Percentiles rank a stretch among this genome's conserved stretches.
Evolutionary conservation across 2,329 filamentous ascomycete genomes (phyloP).

Genomic region (Penicillium sp.): DNA sequence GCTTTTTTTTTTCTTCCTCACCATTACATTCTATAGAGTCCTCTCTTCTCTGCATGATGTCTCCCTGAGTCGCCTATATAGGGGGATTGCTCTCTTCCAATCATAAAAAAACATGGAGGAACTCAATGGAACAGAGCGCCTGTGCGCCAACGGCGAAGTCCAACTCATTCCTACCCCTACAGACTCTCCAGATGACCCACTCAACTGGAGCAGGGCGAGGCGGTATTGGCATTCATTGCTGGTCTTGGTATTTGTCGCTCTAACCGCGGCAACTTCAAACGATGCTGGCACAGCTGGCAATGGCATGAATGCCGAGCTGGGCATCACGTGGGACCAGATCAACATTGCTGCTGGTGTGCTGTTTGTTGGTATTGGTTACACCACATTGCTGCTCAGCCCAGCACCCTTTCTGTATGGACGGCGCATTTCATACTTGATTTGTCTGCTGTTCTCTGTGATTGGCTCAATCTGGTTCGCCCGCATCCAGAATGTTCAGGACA

Average conservation of each 20-base stretch:
- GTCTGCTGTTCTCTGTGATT: conserved; percentile 51
- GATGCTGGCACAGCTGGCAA: conserved; percentile 56
- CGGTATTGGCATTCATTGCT: conserved; percentile 55
- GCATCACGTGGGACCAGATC: conserved; percentile 54
- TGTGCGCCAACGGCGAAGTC: conserved; percentile 44
- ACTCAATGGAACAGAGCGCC: conserved; percentile 28
- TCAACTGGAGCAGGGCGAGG: conserved; percentile 53
- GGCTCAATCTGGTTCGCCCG: conserved; percentile 58
- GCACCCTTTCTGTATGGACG: conserved; percentile 58
- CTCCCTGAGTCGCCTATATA: conserved; percentile 1
- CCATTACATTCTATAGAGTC: neutral
- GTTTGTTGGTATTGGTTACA: conserved; percentile 59
- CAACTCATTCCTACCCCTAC: conserved; percentile 58
- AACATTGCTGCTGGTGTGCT: conserved; percentile 60
- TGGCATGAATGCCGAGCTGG: conserved; percentile 53
- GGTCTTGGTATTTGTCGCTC: conserved; percentile 55
- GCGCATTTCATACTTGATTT: conserved; percentile 57
- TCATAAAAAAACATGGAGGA: conserved; percentile 18
- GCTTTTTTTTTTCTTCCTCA: neutral
- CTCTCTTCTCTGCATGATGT: neutral
- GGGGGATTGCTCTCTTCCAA: conserved; percentile 1
- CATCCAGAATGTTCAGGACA: conserved; percentile 46
- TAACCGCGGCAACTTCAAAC: conserved; percentile 60
- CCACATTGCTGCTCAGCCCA: conserved; percentile 55
- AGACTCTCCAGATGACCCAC: conserved; percentile 53